Percentiles rank a stretch among this genome's conserved stretches.
phyloP scores from a whole-genome alignment of 1,284 basidiomycete genomes.

The Gomphus sp. region DNA sequence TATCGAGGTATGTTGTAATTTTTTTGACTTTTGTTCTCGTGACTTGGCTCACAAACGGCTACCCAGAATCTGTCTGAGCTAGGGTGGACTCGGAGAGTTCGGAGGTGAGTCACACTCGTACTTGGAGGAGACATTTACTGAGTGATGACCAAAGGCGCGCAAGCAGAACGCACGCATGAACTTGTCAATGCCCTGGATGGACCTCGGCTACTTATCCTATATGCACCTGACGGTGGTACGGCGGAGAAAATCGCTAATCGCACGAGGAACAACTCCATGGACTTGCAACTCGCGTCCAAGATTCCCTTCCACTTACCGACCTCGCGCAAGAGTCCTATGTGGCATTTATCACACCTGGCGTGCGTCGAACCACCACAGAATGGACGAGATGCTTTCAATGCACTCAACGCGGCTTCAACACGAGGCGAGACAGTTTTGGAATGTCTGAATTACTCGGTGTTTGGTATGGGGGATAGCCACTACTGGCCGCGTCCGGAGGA shows the following conservation, averaged over 20 bases:
- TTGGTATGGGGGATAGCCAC: conserved; percentile 96
- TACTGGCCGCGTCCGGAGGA: conserved; percentile 99
- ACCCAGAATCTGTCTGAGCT: conserved; percentile 44
- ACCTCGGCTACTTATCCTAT: conserved; percentile 83
- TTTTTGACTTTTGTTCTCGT: not conserved
- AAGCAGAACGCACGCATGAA: conserved; percentile 75
- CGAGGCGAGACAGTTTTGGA: conserved; percentile 46
- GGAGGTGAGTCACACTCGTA: conserved; percentile 27
- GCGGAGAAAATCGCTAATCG: conserved; percentile 94
- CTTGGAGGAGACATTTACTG: not conserved
- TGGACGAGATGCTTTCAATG: conserved; percentile 85
- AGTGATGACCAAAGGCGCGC: conserved; percentile 41
- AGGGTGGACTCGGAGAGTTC: conserved; percentile 78
- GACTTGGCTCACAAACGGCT: no score
- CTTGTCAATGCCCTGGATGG: conserved; percentile 83
- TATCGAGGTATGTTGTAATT: conserved; percentile 51
- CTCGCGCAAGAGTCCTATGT: conserved; percentile 77
- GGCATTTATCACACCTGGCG: conserved; percentile 82
- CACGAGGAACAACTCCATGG: conserved; percentile 80
- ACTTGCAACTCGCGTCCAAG: conserved; percentile 65
- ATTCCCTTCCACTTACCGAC: conserved; percentile 70
- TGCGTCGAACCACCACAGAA: conserved; percentile 98
- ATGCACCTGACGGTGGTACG: conserved; percentile 89
- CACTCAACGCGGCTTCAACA: conserved; percentile 60
- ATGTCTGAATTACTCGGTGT: conserved; percentile 75